Base-by-base conservation (phyloP, 1,284 basidiomycete genomes). In the Trametes sp. region DNA sequence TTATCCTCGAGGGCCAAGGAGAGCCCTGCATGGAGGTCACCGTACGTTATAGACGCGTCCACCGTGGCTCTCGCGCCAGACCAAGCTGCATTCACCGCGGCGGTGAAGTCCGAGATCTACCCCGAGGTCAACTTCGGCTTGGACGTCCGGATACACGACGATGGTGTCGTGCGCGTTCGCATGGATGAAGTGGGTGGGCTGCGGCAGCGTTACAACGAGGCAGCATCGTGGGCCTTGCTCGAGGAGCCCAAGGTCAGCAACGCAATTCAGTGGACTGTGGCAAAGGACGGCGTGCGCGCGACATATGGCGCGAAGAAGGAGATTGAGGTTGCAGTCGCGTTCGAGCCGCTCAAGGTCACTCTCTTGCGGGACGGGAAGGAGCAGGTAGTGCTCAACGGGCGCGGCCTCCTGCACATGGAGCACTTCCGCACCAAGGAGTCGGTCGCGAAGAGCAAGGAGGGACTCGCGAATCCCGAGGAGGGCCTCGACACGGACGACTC, bases 351-450 rank as follows among this genome's bases (percentile, higher is more conserved):
- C 69, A 85, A 84, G 68, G 82, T 98, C 54, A 84, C 85, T 3
- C 81, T 97, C 67, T 79, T 87, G 50, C 85, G 90, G 42, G 83
- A 87, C 62, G 94, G 93, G 7, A 87, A 86, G 70, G 89, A 92
- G 61, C 92, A 98, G 73, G 84, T 98, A 59, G 87, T 96, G 4
- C 79, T 99, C 57, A 99, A 99, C 72, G 95, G 94, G 11, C 85
- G 90, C 45, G 92, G 93, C 0, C 83, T 99, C 29, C 82, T 99
- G 69, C 96, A 99, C 74, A 96, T 99, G 94, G 98, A 99, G 75
- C 98, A 99, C 77, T 98, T 95, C 82, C 86, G 95, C 59, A 82
- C 81, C 35, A 94, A 95, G 77, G 75, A 82, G 60, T 74, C 77
- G 19, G 74, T 77, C 29, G 76, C 75, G 29, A 75, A 77, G n/a